Conservation (phyloP, 495 filamentous ascomycete genomes). For the Hypoxylon lienhwacheense region DNA sequence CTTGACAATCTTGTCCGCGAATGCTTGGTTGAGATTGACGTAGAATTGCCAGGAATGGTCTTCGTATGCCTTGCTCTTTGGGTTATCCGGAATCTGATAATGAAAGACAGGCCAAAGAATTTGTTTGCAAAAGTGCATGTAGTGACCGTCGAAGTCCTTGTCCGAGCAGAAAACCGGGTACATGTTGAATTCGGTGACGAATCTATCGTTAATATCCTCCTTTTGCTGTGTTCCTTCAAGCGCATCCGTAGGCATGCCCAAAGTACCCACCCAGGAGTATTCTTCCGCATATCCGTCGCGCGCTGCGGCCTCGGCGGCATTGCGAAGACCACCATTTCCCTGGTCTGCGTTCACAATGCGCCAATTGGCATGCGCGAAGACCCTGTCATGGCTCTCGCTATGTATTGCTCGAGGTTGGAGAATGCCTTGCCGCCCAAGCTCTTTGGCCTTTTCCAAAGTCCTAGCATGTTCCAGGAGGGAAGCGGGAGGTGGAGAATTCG, state of each 20-base stretch:
- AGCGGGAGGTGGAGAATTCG: conserved; percentile 67
- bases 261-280: conserved; percentile 83
- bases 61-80: conserved; percentile 95
- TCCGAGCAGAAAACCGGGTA: conserved; percentile 82
- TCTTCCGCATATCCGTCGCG: conserved; percentile 65
- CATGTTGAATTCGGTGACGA: conserved; percentile 78
- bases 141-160: conserved; percentile 88
- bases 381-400: conserved; percentile 63
- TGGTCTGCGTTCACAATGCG: conserved; percentile 81
- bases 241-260: conserved; percentile 88
- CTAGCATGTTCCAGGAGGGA: conserved; percentile 66
- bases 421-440: conserved; percentile 51
- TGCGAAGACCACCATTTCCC: conserved; percentile 87
- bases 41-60: conserved; percentile 97
- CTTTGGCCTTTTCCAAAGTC: conserved; percentile 57
- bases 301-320: conserved; percentile 76
- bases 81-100: conserved; percentile 94
- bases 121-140: conserved; percentile 90
- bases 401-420: conserved; percentile 49
- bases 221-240: conserved; percentile 68
- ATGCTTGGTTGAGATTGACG: conserved; percentile 83
- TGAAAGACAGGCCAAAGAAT: conserved; percentile 92
- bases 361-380: conserved; percentile 72
- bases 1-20: conserved; percentile 83
- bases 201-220: conserved; percentile 73